phyloP scores from a whole-genome alignment of 306 rosid species.

The Quercus aquifolioides region DNA sequence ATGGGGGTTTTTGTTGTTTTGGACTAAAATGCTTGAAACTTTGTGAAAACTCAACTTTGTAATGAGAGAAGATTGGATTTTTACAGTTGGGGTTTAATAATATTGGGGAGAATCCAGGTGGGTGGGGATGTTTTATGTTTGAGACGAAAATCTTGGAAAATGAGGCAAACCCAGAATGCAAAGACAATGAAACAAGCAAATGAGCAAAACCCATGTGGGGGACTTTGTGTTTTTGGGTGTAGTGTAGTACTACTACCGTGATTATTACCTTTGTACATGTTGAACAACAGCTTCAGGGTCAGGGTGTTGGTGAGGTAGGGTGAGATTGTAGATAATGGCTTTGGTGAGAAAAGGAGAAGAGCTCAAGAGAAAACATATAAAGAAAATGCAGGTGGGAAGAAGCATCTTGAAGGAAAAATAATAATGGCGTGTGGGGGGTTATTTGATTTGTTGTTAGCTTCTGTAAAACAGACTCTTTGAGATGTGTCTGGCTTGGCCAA shows the following conservation, averaged over 20 bases:
- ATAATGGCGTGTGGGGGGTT: constrained; percentile 13
- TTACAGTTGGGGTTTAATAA: background rate
- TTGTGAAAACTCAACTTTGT: background rate
- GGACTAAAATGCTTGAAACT: background rate
- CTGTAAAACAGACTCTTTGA: constrained; percentile 20
- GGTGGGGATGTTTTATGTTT: background rate
- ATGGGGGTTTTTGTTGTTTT: background rate
- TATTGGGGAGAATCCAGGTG: background rate
- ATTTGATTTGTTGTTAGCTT: background rate
- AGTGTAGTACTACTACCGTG: background rate
- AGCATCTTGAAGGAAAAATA: constrained; percentile 46
- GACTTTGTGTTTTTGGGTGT: background rate
- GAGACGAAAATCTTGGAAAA: constrained; percentile 5
- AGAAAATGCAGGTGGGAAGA: constrained; percentile 61
- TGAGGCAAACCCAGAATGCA: background rate
- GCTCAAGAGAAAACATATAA: constrained; percentile 41
- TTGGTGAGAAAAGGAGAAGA: constrained; percentile 33
- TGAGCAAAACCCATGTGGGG: constrained; percentile 18
- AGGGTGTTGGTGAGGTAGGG: constrained; percentile 81
- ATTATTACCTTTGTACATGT: constrained; percentile 65
- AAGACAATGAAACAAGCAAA: background rate
- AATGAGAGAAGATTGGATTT: background rate
- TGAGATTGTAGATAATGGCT: constrained; percentile 63
- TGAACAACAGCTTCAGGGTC: constrained; percentile 74
- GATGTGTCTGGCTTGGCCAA: constrained; percentile 7